phyloP scores from a whole-genome alignment of 306 rosid species.

The Rubus idaeus region DNA sequence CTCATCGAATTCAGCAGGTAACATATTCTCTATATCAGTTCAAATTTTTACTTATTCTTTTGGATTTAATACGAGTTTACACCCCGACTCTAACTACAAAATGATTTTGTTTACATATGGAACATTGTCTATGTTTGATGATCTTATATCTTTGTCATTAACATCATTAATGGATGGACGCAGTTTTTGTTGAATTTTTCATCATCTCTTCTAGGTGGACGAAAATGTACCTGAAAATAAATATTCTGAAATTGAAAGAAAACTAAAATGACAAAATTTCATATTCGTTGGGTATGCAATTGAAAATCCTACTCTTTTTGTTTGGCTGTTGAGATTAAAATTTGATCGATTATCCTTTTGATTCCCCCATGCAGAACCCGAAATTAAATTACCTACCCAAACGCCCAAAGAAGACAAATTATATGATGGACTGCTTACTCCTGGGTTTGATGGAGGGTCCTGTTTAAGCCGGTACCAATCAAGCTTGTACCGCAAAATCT shows the following conservation, averaged over 20 bases:
- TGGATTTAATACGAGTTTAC: neutral
- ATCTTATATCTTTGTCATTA: neutral
- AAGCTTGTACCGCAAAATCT: constrained; percentile 35
- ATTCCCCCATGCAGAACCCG: constrained; percentile 41
- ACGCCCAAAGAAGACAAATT: constrained; percentile 36
- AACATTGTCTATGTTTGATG: neutral
- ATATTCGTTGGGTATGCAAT: neutral
- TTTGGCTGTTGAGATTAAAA: neutral
- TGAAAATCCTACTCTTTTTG: neutral
- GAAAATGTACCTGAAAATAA: neutral
- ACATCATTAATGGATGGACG: neutral
- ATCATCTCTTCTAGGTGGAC: neutral
- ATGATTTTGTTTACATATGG: neutral
- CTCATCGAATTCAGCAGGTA: neutral
- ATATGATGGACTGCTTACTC: constrained; percentile 52
- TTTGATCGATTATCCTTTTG: constrained; percentile 3
- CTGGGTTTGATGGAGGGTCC: constrained; percentile 56
- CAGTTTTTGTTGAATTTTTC: too few relatives aligned
- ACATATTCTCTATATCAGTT: neutral
- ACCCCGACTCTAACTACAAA: neutral
- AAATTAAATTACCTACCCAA: constrained; percentile 9
- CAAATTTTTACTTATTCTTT: neutral
- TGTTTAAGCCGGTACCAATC: constrained; percentile 71
- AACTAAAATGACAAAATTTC: neutral
- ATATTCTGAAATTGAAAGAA: too few relatives aligned